Evolutionary conservation across 495 filamentous ascomycete genomes (phyloP), one percentile per base, ranked within the genome.

Genomic region (Penicillium lividum): DNA sequence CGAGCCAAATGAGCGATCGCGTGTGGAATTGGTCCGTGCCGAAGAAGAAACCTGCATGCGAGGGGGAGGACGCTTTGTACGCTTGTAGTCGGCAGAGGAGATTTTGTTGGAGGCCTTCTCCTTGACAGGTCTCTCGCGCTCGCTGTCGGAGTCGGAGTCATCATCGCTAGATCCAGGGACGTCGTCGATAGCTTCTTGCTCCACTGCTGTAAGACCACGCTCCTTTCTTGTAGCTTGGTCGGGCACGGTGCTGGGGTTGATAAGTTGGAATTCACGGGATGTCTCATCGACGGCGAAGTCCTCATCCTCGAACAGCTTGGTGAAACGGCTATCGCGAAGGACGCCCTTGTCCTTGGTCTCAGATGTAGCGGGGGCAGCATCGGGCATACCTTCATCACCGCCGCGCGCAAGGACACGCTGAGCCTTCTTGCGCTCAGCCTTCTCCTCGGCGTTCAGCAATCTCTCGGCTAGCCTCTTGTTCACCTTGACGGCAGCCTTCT

Each of bases 271-370:
- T 68, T 98, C 95, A 46, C 83, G 73, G 48, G 88, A 93, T n/a
- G 72, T 84, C 70, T 98, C 94, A 62, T 99, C 93, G 46, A 99
- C 87, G 53, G 84, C 87, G 71, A 97, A 98, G 43, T 96, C 93
- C 64, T 89, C 85, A 64, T 97, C 91, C 69, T 97, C 85, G 77
- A 99, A 99, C 53, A 99, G 76, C 42, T 84, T 82, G 60, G 80
- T 79, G 84, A 99, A 99, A 72, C 95, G 92, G 54, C 82, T 78
- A 70, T 97, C 95, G 34, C 82, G 81, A 29, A 98, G 83, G 7
- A 96, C 75, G 58, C 82, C 84, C 58, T 67, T 74, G 11, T 77
- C 76, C 15, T 77, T 70, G 38, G 52, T 52, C 30, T 67, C 68
- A 10, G 64, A 66, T 16, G 66, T 31, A 31, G 59, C 61, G 38